Evolutionary conservation across 148 eudicot genomes (phyloP).

Genomic region (Beta vulgaris): DNA sequence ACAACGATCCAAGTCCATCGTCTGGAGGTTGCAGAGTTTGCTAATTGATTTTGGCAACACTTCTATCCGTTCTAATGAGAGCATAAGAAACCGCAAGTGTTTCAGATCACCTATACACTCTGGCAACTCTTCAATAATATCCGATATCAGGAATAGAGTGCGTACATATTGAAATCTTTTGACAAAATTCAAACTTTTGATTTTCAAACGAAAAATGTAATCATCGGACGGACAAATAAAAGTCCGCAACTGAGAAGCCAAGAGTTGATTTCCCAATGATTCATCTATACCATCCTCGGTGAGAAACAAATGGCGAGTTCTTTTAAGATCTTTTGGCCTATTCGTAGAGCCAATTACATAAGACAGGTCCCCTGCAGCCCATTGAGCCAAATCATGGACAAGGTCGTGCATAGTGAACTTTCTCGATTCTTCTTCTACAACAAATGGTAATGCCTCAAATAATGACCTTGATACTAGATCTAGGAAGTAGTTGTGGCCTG

Average conservation of each 20-base stretch:
- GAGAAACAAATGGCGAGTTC: background rate
- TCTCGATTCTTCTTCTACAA: too few species aligned
- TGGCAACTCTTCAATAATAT: background rate
- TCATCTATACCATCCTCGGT: too few species aligned
- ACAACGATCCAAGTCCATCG: background rate
- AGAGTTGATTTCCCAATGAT: too few species aligned
- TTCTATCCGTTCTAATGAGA: background rate
- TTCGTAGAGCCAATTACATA: too few species aligned
- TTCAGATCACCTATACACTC: constrained; percentile 9
- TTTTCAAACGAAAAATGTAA: too few species aligned
- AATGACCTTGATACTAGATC: constrained; percentile 18
- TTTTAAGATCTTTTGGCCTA: background rate
- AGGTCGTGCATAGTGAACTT: constrained; percentile 1
- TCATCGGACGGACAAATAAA: background rate
- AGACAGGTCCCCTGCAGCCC: background rate
- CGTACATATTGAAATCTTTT: background rate
- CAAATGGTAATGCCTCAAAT: background rate
- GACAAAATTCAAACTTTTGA: background rate
- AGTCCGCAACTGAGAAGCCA: background rate
- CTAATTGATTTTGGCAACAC: constrained; percentile 1
- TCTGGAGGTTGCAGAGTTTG: constrained; percentile 14
- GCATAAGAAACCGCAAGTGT: background rate
- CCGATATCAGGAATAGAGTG: background rate
- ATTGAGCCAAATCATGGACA: constrained; percentile 2
- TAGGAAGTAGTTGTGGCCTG: background rate